phyloP scores from a whole-genome alignment of 2,329 filamentous ascomycete species.

The Sporothrix schenckii region DNA sequence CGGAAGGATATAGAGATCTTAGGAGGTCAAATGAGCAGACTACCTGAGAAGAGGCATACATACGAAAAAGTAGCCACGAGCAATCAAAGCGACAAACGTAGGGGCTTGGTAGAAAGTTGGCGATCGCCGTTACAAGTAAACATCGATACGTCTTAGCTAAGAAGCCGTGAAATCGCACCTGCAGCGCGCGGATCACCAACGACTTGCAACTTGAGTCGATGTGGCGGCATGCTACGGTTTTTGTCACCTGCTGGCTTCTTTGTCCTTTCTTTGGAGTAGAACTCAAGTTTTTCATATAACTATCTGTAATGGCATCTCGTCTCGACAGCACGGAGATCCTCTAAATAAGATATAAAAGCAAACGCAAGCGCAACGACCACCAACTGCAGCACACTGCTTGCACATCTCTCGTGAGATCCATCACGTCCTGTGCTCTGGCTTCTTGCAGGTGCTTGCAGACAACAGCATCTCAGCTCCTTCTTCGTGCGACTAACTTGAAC shows the following conservation, averaged over 20 bases:
- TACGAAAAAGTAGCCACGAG: too few species aligned
- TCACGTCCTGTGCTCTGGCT: neutral
- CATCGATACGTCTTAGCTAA: too few species aligned
- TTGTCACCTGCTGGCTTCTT: neutral
- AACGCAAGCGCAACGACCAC: constrained; percentile 2
- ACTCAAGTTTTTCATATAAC: constrained; percentile 18
- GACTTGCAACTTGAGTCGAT: too few species aligned
- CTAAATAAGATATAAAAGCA: constrained; percentile 19
- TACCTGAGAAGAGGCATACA: too few species aligned
- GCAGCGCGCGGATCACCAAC: too few species aligned
- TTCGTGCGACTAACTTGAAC: neutral
- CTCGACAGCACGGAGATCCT: constrained; percentile 21
- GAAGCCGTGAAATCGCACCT: too few species aligned
- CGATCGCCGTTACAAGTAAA: too few species aligned
- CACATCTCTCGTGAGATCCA: neutral
- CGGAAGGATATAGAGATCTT: too few species aligned
- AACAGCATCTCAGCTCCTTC: neutral
- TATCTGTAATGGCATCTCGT: constrained; percentile 23
- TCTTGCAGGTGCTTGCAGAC: neutral
- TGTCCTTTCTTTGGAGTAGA: neutral
- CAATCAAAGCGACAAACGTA: too few species aligned
- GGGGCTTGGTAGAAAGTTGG: too few species aligned
- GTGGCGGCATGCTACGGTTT: neutral
- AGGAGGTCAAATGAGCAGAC: too few species aligned
- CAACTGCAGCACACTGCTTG: neutral